These are phyloP conservation scores for Pharnaceum exiguum DNA, from an alignment of 148 eudicot genomes.

Conservation along the genomic window DNA sequence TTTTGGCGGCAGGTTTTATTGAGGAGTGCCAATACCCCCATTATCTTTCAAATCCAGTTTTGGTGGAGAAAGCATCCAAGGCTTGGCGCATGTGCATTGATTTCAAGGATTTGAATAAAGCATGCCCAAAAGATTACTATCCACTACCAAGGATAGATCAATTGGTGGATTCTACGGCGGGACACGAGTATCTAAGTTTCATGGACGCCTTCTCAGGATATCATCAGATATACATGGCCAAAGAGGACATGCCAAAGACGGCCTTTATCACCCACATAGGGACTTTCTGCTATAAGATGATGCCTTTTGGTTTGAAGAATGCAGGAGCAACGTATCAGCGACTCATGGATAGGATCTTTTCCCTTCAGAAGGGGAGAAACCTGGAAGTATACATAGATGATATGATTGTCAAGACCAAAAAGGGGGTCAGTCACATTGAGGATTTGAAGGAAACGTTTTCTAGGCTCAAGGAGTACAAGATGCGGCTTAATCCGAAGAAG, in stretches of 20 bases:
- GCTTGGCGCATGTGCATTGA: background rate
- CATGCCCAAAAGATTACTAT: too few species aligned
- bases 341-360: background rate
- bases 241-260: background rate
- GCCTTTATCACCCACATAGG: background rate
- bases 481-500: too few species aligned
- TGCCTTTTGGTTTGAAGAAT: background rate
- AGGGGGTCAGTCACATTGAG: too few species aligned
- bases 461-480: too few species aligned
- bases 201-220: background rate
- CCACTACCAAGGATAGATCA: background rate
- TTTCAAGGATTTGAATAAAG: background rate
- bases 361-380: background rate
- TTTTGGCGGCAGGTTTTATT: background rate
- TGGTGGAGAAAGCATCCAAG: background rate
- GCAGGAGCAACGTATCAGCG: too few species aligned
- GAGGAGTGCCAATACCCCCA: background rate
- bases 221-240: background rate
- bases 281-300: background rate
- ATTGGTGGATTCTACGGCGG: background rate
- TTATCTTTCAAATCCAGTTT: background rate
- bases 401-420: too few species aligned
- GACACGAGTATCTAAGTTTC: background rate
- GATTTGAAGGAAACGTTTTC: too few species aligned
- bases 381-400: too few species aligned